Evolutionary conservation across 345 rosid species (phyloP), one percentile per base, ranked within the genome.

Genomic region (Trapa incisa): DNA sequence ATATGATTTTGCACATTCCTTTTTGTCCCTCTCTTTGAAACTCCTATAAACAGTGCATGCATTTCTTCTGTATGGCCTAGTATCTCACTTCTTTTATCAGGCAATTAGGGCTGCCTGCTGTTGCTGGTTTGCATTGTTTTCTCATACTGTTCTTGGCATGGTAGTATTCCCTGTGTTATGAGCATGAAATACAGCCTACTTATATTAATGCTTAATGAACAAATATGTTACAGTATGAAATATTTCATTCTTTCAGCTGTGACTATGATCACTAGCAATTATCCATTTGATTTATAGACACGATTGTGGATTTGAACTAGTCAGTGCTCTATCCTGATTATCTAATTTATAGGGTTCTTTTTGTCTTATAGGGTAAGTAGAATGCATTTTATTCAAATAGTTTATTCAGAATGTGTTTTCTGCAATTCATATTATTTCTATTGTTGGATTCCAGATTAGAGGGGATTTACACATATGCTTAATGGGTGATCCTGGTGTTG

Each of bases 401-500:
- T n/a, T 11, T 54, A 54, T 54, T 7, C 17, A 22, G 6, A 58
- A 11, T 6, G 32, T 58, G 37, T 58, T 8, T 58, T 58, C 13
- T 58, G 7, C 62, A 17, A 22, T 10, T 15, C 10, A 16, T 54
- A n/a, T n/a, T 10, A 32, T 32, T 33, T 9, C 62, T 11, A 38
- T 10, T 48, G 37, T 71, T 63, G 42, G 66, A 37, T 73, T 86
- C 75, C 88, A 94, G 99, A 94, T 94, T 61, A 83, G 99, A 73
- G 97, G 99, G 78, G 99, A 94, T 80, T 65, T 94, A 69, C 97
- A 94, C 81, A 77, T 94, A 71, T 91, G 97, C 74, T 72, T 94
- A 83, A 91, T 94, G 97, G 99, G 99, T 69, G 99, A 94, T 83
- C 99, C 99, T 80, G 97, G 99, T 56, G 97, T 91, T 76, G 99